These are phyloP conservation scores for Hanseniaspora lachancei DNA, from an alignment of 805 yeast genomes.

Conservation along the genomic window DNA sequence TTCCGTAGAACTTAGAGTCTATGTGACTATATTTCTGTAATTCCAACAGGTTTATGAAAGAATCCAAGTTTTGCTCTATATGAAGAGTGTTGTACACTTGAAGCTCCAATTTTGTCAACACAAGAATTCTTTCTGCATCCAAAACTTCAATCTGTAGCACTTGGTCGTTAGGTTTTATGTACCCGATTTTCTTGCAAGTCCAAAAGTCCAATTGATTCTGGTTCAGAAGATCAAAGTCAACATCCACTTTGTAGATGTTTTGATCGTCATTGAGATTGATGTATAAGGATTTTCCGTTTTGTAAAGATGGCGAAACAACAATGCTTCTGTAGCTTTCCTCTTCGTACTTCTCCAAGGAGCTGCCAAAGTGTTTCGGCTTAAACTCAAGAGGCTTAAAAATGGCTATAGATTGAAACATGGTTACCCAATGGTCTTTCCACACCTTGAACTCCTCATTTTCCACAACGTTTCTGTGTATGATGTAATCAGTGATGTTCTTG, in stretches of 20 bases:
- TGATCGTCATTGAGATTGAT: slow-evolving; percentile 1
- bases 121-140: neutral
- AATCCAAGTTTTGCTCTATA: neutral
- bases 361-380: neutral
- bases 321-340: neutral
- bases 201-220: neutral
- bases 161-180: neutral
- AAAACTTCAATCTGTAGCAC: slow-evolving; percentile 1
- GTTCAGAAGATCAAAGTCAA: neutral
- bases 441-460: slow-evolving; percentile 11
- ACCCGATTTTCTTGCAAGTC: neutral
- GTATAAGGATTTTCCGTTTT: neutral
- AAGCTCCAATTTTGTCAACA: neutral
- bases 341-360: slow-evolving; percentile 6
- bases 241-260: neutral
- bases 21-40: neutral
- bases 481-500: slow-evolving; percentile 4
- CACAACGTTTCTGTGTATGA: slow-evolving; percentile 8
- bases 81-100: neutral
- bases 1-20: neutral
- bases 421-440: slow-evolving; percentile 9
- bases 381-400: slow-evolving; percentile 1
- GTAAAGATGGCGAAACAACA: neutral
- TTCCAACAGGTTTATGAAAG: neutral
- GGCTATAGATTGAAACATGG: neutral